These are phyloP conservation scores for Proliferodiscus dingleyae DNA, from an alignment of 2,329 filamentous ascomycete species.

Conservation along the genomic window DNA sequence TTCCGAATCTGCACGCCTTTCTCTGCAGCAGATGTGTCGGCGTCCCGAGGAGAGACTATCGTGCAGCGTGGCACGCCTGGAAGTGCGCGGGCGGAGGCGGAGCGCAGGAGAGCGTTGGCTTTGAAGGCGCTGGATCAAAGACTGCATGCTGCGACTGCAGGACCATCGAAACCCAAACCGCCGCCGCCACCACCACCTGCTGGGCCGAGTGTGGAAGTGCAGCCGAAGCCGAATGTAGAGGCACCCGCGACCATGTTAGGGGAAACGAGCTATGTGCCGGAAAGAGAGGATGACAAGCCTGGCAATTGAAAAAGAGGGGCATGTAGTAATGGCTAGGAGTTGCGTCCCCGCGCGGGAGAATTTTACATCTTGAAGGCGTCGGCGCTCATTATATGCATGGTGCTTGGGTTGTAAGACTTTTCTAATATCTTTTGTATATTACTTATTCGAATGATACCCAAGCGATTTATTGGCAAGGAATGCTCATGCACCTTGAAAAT, in stretches of 20 bases:
- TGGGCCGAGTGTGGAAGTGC: slow-evolving; percentile 53
- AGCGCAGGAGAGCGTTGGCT: slow-evolving; percentile 81
- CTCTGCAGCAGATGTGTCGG: slow-evolving; percentile 71
- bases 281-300: slow-evolving; percentile 42
- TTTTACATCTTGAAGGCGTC: not conserved
- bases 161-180: slow-evolving; percentile 36
- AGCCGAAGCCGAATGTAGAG: slow-evolving; percentile 50
- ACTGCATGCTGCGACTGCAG: slow-evolving; percentile 71
- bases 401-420: no score
- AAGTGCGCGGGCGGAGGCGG: slow-evolving; percentile 82
- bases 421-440: no score
- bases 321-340: not conserved
- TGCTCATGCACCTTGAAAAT: no score
- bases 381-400: no score
- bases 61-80: slow-evolving; percentile 52
- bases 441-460: not conserved
- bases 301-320: slow-evolving; percentile 4
- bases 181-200: slow-evolving; percentile 37
- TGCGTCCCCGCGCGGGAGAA: not conserved
- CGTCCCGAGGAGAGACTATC: slow-evolving; percentile 62
- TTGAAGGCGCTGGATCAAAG: slow-evolving; percentile 89
- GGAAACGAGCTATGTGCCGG: slow-evolving; percentile 66
- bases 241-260: slow-evolving; percentile 56
- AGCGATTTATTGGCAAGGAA: no score
- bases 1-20: slow-evolving; percentile 81